Evolutionary conservation across 768 basidiomycete species (phyloP).

Genomic region (Psilocybe subaeruginosa): DNA sequence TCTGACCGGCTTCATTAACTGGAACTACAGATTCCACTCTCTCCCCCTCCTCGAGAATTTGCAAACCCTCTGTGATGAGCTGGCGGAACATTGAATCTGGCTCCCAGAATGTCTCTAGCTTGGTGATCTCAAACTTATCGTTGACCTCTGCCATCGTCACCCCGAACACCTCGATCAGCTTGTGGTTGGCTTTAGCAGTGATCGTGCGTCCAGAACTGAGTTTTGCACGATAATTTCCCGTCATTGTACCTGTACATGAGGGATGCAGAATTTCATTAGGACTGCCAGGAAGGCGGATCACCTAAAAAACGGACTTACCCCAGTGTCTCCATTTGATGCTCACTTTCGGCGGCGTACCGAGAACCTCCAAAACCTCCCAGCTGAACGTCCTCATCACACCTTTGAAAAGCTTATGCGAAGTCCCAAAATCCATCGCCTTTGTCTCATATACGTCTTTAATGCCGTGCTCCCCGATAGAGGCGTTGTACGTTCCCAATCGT

Average conservation of each 20-base stretch:
- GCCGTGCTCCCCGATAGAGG: conserved; percentile 11
- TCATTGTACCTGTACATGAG: conserved; percentile 10
- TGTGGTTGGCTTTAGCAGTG: conserved; percentile 14
- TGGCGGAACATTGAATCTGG: conserved; percentile 15
- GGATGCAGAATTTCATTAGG: too few relatives aligned
- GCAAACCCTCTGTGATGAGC: conserved; percentile 7
- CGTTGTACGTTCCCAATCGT: conserved; percentile 13
- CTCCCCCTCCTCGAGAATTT: conserved; percentile 8
- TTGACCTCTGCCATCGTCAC: conserved; percentile 15
- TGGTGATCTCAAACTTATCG: conserved; percentile 15
- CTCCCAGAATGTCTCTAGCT: conserved; percentile 17
- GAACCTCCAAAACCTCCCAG: conserved; percentile 15
- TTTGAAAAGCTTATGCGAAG: conserved; percentile 17
- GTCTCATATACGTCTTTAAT: conserved; percentile 14
- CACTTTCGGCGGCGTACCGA: conserved; percentile 16
- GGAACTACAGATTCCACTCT: conserved; percentile 8
- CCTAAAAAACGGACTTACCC: conserved; percentile 1
- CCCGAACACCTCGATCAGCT: conserved; percentile 17
- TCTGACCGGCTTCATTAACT: neutral
- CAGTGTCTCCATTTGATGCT: conserved; percentile 18
- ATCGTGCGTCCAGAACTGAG: conserved; percentile 14
- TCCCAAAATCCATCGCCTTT: conserved; percentile 10
- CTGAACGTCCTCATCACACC: conserved; percentile 17
- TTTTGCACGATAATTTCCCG: conserved; percentile 15
- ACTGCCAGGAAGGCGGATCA: too few relatives aligned